Evolutionary conservation across 2,329 filamentous ascomycete genomes (phyloP).

Genomic region (Alternaria panax): DNA sequence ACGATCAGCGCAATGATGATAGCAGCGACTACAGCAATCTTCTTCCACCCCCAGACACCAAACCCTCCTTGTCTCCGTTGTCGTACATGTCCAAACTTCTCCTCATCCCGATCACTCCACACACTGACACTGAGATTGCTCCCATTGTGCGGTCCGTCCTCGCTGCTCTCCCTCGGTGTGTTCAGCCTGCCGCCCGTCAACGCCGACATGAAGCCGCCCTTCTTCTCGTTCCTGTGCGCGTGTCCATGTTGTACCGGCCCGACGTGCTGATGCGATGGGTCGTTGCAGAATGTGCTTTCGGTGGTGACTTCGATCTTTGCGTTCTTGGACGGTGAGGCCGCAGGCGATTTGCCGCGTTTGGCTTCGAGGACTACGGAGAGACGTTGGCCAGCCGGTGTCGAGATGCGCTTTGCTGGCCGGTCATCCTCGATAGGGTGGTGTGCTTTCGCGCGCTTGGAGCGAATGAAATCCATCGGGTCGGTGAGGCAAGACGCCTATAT

Average conservation of each 20-base stretch:
- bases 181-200: conserved; percentile 34
- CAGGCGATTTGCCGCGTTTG: conserved; percentile 26
- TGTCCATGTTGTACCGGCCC: conserved; percentile 30
- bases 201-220: conserved; percentile 28
- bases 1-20: conserved; percentile 46
- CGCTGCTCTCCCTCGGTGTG: conserved; percentile 41
- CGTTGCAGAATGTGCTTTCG: conserved; percentile 40
- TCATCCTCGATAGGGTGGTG: conserved; percentile 36
- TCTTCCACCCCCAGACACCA: conserved; percentile 51
- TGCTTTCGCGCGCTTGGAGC: conserved; percentile 28
- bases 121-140: conserved; percentile 47
- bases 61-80: conserved; percentile 29
- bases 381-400: conserved; percentile 52
- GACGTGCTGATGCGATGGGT: conserved; percentile 35
- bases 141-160: conserved; percentile 32
- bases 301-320: conserved; percentile 39
- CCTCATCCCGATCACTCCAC: conserved; percentile 45
- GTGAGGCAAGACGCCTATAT: neutral
- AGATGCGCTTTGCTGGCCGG: conserved; percentile 51
- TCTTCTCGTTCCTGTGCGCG: conserved; percentile 21
- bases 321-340: conserved; percentile 12
- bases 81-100: conserved; percentile 41
- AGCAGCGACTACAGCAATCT: conserved; percentile 45
- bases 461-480: conserved; percentile 38
- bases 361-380: conserved; percentile 52